Percentiles rank a stretch among this genome's conserved stretches.
Evolutionary conservation across 176 grass and related monocot genomes (phyloP).

Genomic region (Phoenix dactylifera): DNA sequence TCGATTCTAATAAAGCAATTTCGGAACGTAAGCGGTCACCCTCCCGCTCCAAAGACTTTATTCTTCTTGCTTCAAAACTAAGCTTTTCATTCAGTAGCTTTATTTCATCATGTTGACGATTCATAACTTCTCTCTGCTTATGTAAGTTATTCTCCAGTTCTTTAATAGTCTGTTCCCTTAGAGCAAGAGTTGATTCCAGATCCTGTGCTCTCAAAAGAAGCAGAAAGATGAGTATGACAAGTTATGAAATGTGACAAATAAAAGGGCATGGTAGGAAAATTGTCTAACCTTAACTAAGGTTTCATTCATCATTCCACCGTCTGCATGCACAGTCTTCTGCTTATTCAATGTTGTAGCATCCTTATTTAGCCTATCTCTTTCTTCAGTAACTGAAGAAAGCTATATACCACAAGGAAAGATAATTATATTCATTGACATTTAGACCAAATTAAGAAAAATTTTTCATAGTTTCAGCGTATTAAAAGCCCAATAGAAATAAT

Average conservation of each 20-base stretch:
- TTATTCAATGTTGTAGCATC: slow-evolving; percentile 30
- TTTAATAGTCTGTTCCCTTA: slow-evolving; percentile 56
- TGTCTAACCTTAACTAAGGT: slow-evolving; percentile 39
- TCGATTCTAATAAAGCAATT: slow-evolving; percentile 82
- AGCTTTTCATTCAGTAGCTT: slow-evolving; percentile 71
- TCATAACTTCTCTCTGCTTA: slow-evolving; percentile 60
- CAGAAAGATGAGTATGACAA: slow-evolving; percentile 3
- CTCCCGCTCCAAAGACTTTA: slow-evolving; percentile 85
- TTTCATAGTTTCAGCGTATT: no score
- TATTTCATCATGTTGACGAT: slow-evolving; percentile 54
- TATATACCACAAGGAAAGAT: slow-evolving; percentile 34
- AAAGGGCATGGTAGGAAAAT: not conserved
- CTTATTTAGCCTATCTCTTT: slow-evolving; percentile 71
- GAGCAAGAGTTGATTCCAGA: slow-evolving; percentile 46
- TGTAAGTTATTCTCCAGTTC: slow-evolving; percentile 56
- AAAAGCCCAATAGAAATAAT: no score
- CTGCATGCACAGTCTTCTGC: slow-evolving; percentile 27
- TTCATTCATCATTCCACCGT: slow-evolving; percentile 23
- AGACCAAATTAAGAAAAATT: no score
- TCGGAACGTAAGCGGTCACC: slow-evolving; percentile 77
- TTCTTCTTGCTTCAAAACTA: slow-evolving; percentile 62
- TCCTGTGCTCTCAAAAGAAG: slow-evolving; percentile 31
- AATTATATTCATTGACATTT: no score
- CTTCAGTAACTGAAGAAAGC: slow-evolving; percentile 77
- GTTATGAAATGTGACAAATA: not conserved